Conservation (phyloP, 805 yeast species). For the Yarrowia sp. region DNA sequence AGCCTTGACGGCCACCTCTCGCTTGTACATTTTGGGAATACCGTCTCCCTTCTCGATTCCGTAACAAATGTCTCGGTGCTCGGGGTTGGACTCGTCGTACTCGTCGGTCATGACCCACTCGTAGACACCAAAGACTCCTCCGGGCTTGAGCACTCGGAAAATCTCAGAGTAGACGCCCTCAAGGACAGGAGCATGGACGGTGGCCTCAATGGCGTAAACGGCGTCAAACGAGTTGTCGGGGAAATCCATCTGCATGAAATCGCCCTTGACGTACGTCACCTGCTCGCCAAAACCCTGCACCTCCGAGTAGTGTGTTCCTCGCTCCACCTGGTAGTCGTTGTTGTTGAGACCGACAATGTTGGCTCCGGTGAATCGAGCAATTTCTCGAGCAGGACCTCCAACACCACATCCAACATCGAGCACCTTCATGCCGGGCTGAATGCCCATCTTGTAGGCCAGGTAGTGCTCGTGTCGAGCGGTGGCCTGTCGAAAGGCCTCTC, state of each 20-base stretch:
- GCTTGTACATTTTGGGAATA: conserved; percentile 92
- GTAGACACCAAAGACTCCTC: conserved; percentile 96
- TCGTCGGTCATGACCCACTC: conserved; percentile 99
- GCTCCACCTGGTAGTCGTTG: conserved; percentile 91
- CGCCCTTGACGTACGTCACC: conserved; percentile 89
- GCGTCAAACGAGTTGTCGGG: conserved; percentile 88
- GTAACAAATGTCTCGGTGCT: conserved; percentile 91
- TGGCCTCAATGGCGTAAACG: conserved; percentile 97
- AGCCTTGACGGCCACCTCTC: conserved; percentile 84
- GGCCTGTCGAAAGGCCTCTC: conserved; percentile 92
- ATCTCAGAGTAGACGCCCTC: conserved; percentile 96
- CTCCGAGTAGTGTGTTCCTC: conserved; percentile 80
- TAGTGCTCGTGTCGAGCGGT: conserved; percentile 94
- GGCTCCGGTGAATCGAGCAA: conserved; percentile 85
- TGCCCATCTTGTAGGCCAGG: conserved; percentile 81
- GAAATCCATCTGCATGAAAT: conserved; percentile 98
- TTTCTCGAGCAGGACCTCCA: conserved; percentile 99
- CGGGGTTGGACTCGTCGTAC: conserved; percentile 81
- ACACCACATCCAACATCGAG: conserved; percentile 99
- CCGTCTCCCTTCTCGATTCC: conserved; percentile 99
- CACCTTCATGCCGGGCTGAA: conserved; percentile 77
- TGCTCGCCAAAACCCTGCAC: conserved; percentile 64
- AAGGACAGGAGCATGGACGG: conserved; percentile 94
- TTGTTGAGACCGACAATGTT: conserved; percentile 87
- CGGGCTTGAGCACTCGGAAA: conserved; percentile 93